Base-by-base conservation (phyloP, 2,329 filamentous ascomycete genomes). In the Calonectria ilicicola region DNA sequence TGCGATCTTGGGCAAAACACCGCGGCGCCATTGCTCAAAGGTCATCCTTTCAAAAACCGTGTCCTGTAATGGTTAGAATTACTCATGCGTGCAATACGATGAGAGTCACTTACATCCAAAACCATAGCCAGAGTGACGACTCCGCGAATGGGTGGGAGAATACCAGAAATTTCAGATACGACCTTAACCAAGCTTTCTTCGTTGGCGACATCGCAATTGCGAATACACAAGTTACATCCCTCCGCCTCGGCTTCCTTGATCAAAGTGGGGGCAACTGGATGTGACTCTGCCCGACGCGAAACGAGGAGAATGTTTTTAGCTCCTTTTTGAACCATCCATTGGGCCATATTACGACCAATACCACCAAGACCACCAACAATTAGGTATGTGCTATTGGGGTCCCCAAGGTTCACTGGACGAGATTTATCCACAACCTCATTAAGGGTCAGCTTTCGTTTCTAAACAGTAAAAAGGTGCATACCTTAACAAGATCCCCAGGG, bases 1-100 rank as follows among this genome's bases (percentile, higher is more conserved):
- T 1, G 76, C 67, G 0, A 83, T 76, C 74, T 85, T 86, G 35
- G 84, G 82, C 6, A 66, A 63, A 0, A 83, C 69, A 0, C 79
- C 77, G 15, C 73, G 65, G 10, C 75, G 66, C 66, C 82, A 77
- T 10, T 78, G 73, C 14, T 78, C 75, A 9, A 60, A 60, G 2
- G 53, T 60, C 53, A 60, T 60, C 27, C 53, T 60, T 17, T 60
- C 53, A 4, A 60, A 19, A 40, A 60, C 53, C 32, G 53, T 60
- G 35, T 60, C 53, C 53, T 60, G 6, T 5, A 19, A 10, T 26
- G 2, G 32, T 60, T 15, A 60, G 53, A 5, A 26, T 40, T 38
- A 17, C 19, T 6, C 32, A 40, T 10, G 10, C 6, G 19, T 17
- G 2, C 0, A 40, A 23, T 40, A 5, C 5, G n/a, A 14, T 12